These are phyloP conservation scores for Penicillium crustosum DNA, from an alignment of 2,329 filamentous ascomycete species.

Conservation along the genomic window DNA sequence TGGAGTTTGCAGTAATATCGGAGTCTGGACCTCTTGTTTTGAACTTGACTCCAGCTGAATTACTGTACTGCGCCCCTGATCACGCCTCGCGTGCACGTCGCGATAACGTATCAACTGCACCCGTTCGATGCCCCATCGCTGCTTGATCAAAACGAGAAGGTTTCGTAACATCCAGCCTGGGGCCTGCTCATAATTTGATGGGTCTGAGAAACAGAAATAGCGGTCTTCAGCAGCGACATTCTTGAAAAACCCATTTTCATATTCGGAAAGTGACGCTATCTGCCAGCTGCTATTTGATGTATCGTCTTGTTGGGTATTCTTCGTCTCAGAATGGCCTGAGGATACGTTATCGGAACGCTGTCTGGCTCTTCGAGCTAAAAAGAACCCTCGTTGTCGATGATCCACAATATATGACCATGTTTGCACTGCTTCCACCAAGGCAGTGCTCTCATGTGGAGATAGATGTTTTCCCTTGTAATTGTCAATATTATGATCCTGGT, in stretches of 20 bases:
- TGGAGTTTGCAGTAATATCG: constrained; percentile 9
- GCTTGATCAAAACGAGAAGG: constrained; percentile 77
- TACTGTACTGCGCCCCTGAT: constrained; percentile 79
- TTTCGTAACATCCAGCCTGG: constrained; percentile 94
- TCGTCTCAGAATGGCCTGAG: background rate
- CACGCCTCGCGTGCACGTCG: constrained; percentile 73
- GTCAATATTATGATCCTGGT: constrained; percentile 5
- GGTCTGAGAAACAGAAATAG: constrained; percentile 85
- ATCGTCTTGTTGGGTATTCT: background rate
- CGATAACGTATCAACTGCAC: constrained; percentile 88
- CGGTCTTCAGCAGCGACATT: constrained; percentile 68
- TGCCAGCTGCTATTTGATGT: constrained; percentile 58
- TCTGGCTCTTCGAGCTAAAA: constrained; percentile 68
- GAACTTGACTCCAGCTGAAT: constrained; percentile 57
- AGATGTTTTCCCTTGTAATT: constrained; percentile 46
- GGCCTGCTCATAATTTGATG: constrained; percentile 82
- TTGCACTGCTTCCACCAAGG: constrained; percentile 77
- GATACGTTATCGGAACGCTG: constrained; percentile 3
- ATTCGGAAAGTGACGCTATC: constrained; percentile 71
- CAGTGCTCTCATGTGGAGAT: constrained; percentile 67
- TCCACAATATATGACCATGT: constrained; percentile 86
- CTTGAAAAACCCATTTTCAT: constrained; percentile 85
- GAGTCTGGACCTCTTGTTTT: constrained; percentile 33
- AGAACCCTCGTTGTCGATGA: constrained; percentile 86
- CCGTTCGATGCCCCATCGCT: constrained; percentile 73